Base-by-base conservation (phyloP, 2,329 filamentous ascomycete species). In the Fusarium hainanense region DNA sequence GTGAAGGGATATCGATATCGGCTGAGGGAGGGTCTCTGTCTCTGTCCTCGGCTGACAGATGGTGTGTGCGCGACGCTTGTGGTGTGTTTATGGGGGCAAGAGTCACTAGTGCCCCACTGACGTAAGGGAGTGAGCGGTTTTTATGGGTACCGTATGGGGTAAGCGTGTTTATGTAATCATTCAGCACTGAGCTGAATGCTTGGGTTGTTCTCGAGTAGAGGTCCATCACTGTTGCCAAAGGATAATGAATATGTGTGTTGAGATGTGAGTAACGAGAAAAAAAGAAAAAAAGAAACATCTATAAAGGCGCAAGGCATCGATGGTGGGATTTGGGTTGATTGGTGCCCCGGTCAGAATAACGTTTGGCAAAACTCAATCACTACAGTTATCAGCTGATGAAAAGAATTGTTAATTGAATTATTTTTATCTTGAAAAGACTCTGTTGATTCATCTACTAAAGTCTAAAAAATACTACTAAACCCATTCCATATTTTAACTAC, bases 151-250 rank as follows among this genome's bases (percentile, higher is more conserved):
- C 32, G 20, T 66, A 52, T 64, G 51, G 59, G 61, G 60, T 52
- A 65, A 65, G 34, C 41, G n/a, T 55, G 30, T 14, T 66, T 66
- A 66, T 51, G 62, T 66, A 66, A 66, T 41, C 63, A 43, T 13
- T 14, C 4, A 37, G 6, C n/a, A 32, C 4, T 4, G 14, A 59
- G 56, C 40, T 42, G 28, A 41, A 58, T 13, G 13, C 43, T 63
- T 63, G 43, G 44, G 20, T 14, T 27, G 41, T 55, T 55, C 27
- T 34, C 9, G 13, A 7, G 10, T 27, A 14, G 11, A 21, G 28
- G 13, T 27, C 7, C 13, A n/a, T 9, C 8, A 2, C 2, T 20
- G n/a, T 10, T 25, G 20, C n/a, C 12, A 32, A 23, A 21, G 13
- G 18, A 4, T 6, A 18, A 40, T 13, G 32, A 16, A 40, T 40